Percentiles rank a stretch among this genome's conserved stretches.
Evolutionary conservation across 768 basidiomycete species (phyloP).

Genomic region (Cyclocybe cylindracea): DNA sequence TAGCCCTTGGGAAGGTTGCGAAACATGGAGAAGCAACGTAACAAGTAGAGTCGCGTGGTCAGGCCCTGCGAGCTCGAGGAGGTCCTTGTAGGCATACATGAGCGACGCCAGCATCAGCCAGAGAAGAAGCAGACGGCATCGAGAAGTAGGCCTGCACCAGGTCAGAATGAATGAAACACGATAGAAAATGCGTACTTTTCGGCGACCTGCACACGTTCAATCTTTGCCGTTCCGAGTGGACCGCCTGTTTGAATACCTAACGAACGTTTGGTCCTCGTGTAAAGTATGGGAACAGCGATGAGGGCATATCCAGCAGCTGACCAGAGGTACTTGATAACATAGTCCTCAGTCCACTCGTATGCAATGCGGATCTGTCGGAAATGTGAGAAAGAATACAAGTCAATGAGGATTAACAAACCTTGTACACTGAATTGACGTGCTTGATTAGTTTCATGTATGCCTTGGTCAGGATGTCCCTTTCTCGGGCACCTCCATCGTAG

Average conservation of each 20-base stretch:
- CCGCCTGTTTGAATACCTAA: constrained; percentile 3
- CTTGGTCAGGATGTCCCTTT: constrained; percentile 76
- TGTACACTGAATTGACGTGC: constrained; percentile 92
- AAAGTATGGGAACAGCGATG: constrained; percentile 88
- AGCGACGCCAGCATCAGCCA: constrained; percentile 98
- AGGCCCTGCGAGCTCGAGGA: constrained; percentile 94
- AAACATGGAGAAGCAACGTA: constrained; percentile 80
- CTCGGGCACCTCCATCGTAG: constrained; percentile 85
- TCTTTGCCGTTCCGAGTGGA: constrained; percentile 15
- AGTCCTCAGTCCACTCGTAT: constrained; percentile 96
- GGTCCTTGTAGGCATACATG: constrained; percentile 97
- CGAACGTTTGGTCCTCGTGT: constrained; percentile 55
- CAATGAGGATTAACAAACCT: constrained; percentile 42
- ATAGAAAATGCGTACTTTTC: constrained; percentile 37
- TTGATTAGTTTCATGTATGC: constrained; percentile 82
- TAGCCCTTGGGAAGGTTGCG: constrained; percentile 69
- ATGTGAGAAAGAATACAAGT: background rate
- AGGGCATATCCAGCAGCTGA: constrained; percentile 89
- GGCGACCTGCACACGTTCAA: constrained; percentile 42
- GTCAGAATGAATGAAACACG: background rate
- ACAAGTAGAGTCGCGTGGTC: constrained; percentile 89
- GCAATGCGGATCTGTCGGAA: constrained; percentile 74
- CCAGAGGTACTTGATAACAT: constrained; percentile 96
- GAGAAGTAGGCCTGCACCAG: constrained; percentile 77
- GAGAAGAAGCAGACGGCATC: constrained; percentile 83